phyloP scores from a whole-genome alignment of 2,329 filamentous ascomycete genomes.

The Paecilomyces niveus region DNA sequence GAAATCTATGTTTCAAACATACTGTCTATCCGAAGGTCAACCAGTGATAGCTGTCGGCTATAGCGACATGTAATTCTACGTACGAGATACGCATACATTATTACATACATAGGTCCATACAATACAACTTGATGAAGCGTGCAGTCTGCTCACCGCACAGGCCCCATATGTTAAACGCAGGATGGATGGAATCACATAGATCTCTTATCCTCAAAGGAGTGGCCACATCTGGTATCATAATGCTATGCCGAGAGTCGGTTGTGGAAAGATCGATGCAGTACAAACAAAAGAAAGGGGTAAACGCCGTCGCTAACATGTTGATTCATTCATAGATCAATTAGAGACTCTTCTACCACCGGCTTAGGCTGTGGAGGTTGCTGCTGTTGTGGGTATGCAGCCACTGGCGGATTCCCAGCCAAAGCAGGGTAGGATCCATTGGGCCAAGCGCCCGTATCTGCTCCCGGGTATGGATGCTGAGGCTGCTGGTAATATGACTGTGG shows the following conservation, averaged over 20 bases:
- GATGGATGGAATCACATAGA: slow-evolving; percentile 1
- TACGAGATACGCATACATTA: background rate
- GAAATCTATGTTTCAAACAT: background rate
- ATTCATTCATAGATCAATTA: slow-evolving; percentile 21
- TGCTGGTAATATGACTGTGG: slow-evolving; percentile 16
- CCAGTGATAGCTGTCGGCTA: background rate
- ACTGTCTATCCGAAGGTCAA: background rate
- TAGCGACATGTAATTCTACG: background rate
- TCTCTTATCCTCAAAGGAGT: slow-evolving; percentile 12
- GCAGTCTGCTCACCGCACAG: background rate
- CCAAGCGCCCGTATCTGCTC: slow-evolving; percentile 9
- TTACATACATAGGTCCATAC: background rate
- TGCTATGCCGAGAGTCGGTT: slow-evolving; percentile 4
- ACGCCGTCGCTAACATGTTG: slow-evolving; percentile 1
- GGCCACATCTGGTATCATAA: slow-evolving; percentile 21
- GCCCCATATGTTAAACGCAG: background rate
- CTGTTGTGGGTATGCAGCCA: slow-evolving; percentile 10
- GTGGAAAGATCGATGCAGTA: slow-evolving; percentile 2
- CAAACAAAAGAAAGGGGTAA: background rate
- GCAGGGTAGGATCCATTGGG: slow-evolving; percentile 10
- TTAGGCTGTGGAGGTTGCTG: slow-evolving; percentile 14
- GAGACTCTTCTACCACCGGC: slow-evolving; percentile 21
- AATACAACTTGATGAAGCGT: background rate
- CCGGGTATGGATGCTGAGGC: slow-evolving; percentile 6
- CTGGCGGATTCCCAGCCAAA: slow-evolving; percentile 12